phyloP scores from a whole-genome alignment of 2,329 filamentous ascomycete species.

The Zymoseptoria passerinii region DNA sequence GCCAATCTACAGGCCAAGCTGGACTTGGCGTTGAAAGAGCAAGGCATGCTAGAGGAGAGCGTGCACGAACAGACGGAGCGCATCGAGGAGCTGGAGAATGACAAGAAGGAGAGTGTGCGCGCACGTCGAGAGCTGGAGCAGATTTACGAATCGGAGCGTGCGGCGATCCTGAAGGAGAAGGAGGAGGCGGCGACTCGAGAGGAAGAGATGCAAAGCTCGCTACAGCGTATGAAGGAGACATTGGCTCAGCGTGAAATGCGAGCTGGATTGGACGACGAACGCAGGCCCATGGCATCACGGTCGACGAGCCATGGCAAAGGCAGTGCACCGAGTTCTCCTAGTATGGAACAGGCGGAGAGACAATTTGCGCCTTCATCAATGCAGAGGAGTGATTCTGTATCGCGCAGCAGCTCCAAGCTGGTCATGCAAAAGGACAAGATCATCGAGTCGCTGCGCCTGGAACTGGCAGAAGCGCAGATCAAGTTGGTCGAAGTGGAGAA shows the following conservation, averaged over 20 bases:
- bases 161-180: conserved; percentile 81
- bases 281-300: conserved; percentile 43
- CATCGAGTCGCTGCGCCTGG: conserved; percentile 83
- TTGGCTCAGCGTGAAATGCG: conserved; percentile 64
- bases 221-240: conserved; percentile 85
- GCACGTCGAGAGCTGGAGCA: conserved; percentile 86
- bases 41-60: conserved; percentile 77
- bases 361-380: conserved; percentile 78
- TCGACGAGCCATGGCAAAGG: conserved; percentile 20
- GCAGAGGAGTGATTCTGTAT: conserved; percentile 69
- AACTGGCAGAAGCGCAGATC: conserved; percentile 90
- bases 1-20: conserved; percentile 78
- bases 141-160: conserved; percentile 85
- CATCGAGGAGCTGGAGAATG: conserved; percentile 70
- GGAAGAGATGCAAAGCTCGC: conserved; percentile 82
- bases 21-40: conserved; percentile 76
- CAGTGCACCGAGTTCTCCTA: conserved; percentile 45
- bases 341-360: conserved; percentile 45
- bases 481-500: conserved; percentile 93
- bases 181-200: conserved; percentile 77
- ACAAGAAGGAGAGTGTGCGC: conserved; percentile 73
- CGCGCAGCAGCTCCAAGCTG: conserved; percentile 67
- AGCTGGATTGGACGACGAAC: conserved; percentile 43
- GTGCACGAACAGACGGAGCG: conserved; percentile 79
- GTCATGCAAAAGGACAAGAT: conserved; percentile 93